Percentiles rank a stretch among this genome's conserved stretches.
Conservation (phyloP, 2,329 filamentous ascomycete genomes). For the Tolypocladium sp. region DNA sequence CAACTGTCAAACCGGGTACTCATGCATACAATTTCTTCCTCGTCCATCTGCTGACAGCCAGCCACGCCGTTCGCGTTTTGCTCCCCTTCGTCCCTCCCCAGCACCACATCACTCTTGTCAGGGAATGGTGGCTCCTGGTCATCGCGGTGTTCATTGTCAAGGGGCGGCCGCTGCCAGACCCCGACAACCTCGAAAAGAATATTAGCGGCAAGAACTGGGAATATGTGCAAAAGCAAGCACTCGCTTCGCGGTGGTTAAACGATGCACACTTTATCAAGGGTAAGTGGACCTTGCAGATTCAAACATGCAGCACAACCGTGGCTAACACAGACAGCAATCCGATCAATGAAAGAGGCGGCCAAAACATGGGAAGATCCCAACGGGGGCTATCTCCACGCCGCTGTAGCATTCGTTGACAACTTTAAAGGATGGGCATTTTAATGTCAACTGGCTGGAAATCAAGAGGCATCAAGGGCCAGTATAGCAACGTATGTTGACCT, state of each 20-base stretch:
- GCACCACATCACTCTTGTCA: conserved; percentile 64
- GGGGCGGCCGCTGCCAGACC: conserved; percentile 61
- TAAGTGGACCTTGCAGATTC: conserved; percentile 17
- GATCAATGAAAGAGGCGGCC: conserved; percentile 66
- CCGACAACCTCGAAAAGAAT: conserved; percentile 52
- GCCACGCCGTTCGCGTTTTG: conserved; percentile 80
- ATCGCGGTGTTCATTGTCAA: conserved; percentile 70
- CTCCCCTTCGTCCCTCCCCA: conserved; percentile 66
- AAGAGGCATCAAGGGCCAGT: background rate
- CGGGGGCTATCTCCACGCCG: conserved; percentile 56
- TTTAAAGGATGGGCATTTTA: conserved; percentile 57
- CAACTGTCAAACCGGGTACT: conserved; percentile 45
- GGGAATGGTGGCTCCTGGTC: conserved; percentile 85
- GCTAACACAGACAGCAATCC: conserved; percentile 41
- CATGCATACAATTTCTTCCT: conserved; percentile 76
- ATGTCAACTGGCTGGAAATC: background rate
- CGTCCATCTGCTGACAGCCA: conserved; percentile 73
- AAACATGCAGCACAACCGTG: background rate
- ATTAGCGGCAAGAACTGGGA: conserved; percentile 64
- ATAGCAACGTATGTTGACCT: background rate
- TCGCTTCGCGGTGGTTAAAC: conserved; percentile 56
- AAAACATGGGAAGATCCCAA: conserved; percentile 65
- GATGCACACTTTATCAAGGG: conserved; percentile 85
- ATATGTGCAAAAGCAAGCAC: conserved; percentile 61
- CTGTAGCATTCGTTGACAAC: conserved; percentile 63